Evolutionary conservation across 495 filamentous ascomycete species (phyloP).

Genomic region (Neurospora sp.): DNA sequence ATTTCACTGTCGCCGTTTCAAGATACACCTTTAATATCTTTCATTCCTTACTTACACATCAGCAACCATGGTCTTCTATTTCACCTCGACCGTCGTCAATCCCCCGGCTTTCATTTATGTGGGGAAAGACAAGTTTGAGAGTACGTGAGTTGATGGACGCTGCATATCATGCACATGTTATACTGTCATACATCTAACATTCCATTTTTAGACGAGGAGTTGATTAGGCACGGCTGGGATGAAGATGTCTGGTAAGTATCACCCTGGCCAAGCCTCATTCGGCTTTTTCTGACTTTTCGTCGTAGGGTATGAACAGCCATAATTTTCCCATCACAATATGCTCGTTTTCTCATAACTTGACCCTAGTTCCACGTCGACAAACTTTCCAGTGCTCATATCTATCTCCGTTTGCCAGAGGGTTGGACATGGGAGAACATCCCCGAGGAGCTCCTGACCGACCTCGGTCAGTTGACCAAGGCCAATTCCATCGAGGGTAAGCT

Average conservation of each 20-base stretch:
- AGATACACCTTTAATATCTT: background rate
- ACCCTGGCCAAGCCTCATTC: background rate
- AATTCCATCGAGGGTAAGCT: conserved; percentile 90
- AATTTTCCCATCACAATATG: background rate
- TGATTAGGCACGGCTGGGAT: conserved; percentile 87
- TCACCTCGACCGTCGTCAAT: conserved; percentile 64
- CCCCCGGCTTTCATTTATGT: conserved; percentile 85
- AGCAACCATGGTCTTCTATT: conserved; percentile 85
- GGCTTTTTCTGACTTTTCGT: background rate
- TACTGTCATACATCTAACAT: conserved; percentile 17
- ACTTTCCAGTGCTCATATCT: conserved; percentile 91
- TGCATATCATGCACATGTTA: background rate
- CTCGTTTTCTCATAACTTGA: background rate
- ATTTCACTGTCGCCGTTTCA: background rate
- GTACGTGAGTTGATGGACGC: conserved; percentile 40
- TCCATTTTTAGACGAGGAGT: conserved; percentile 67
- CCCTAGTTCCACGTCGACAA: conserved; percentile 93
- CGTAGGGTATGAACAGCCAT: conserved; percentile 4
- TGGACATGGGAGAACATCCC: conserved; percentile 81
- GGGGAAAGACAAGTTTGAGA: conserved; percentile 98
- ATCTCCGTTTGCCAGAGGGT: conserved; percentile 72
- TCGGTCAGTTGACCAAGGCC: conserved; percentile 91
- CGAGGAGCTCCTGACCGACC: conserved; percentile 66
- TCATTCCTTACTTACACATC: background rate
- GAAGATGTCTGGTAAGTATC: conserved; percentile 80